Conservation (phyloP, 176 grass and related monocot genomes). For the Pontederia paniculata region DNA sequence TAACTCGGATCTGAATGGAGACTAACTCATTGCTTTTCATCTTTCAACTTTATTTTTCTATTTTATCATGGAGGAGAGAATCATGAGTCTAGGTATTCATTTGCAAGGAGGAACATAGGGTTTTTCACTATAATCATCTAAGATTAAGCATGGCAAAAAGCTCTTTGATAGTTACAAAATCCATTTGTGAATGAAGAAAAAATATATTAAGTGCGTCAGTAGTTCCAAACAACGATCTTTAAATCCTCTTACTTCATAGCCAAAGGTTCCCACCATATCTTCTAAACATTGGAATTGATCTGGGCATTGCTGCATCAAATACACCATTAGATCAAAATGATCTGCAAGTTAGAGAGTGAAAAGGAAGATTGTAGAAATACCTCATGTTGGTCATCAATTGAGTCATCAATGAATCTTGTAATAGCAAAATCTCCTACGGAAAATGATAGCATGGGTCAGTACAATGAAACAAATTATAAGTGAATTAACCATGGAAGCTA, state of each 20-base stretch:
- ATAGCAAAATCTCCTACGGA: conserved; percentile 1
- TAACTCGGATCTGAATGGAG: background rate
- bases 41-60: no score
- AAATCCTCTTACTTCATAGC: conserved; percentile 8
- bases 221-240: background rate
- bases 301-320: conserved; percentile 5
- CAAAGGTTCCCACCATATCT: conserved; percentile 1
- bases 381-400: background rate
- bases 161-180: no score
- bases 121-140: no score
- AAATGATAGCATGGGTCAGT: background rate
- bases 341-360: background rate
- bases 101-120: no score
- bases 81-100: no score
- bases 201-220: background rate
- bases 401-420: background rate
- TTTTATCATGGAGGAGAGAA: no score
- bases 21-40: background rate
- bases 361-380: background rate
- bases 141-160: no score
- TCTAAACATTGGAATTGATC: background rate
- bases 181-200: background rate
- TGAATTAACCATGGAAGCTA: background rate
- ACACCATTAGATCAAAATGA: background rate
- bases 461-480: background rate